Evolutionary conservation across 1,139 yeast species (phyloP).

Genomic region (Scheffersomyces segobiensis): DNA sequence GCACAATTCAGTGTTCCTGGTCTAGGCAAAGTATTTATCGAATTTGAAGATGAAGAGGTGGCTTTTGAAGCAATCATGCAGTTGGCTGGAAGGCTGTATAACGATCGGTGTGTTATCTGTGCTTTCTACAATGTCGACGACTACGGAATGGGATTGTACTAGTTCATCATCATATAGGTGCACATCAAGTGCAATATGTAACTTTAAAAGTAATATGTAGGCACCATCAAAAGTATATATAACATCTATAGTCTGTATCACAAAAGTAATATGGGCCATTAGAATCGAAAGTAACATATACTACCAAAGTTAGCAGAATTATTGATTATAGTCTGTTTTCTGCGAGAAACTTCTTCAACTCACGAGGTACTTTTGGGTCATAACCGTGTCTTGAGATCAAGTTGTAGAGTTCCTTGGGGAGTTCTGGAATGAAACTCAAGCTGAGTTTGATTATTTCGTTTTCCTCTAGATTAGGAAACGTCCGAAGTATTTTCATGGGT

Average conservation of each 20-base stretch:
- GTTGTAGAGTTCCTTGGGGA: constrained; percentile 70
- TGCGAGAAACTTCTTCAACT: constrained; percentile 27
- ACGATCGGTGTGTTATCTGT: constrained; percentile 70
- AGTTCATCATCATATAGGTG: neutral
- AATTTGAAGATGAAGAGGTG: constrained; percentile 52
- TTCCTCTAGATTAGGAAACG: constrained; percentile 72
- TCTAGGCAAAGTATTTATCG: constrained; percentile 71
- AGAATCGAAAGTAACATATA: neutral
- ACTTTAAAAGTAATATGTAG: neutral
- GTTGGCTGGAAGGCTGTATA: constrained; percentile 68
- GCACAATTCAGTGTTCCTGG: constrained; percentile 54
- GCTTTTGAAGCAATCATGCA: constrained; percentile 61
- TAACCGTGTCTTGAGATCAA: constrained; percentile 71
- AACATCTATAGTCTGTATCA: neutral
- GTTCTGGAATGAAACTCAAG: constrained; percentile 74
- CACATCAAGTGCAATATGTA: neutral
- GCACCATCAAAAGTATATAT: neutral
- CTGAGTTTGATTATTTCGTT: constrained; percentile 77
- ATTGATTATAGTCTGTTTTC: neutral
- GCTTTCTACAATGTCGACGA: constrained; percentile 64
- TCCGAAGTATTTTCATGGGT: constrained; percentile 76
- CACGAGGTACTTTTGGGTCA: constrained; percentile 51
- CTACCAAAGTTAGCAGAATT: neutral
- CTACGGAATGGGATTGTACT: constrained; percentile 35
- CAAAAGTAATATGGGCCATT: neutral